Evolutionary conservation across 2,329 filamentous ascomycete genomes (phyloP).

Genomic region (Curvularia hawaiiensis): DNA sequence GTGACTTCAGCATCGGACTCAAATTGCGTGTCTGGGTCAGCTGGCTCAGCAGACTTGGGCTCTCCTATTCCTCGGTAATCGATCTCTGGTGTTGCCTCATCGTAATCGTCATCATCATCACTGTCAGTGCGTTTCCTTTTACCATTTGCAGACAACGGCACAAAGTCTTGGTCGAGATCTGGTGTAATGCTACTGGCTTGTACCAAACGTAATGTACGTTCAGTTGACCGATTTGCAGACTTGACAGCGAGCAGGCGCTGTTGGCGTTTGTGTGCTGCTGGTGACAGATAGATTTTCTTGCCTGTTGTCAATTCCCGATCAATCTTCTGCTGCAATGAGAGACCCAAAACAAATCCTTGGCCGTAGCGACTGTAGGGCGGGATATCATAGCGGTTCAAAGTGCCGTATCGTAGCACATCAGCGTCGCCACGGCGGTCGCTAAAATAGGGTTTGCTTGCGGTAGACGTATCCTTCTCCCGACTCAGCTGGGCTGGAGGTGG

Average conservation of each 20-base stretch:
- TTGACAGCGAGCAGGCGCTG: constrained; percentile 52
- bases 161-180: constrained; percentile 35
- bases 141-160: constrained; percentile 27
- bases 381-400: constrained; percentile 72
- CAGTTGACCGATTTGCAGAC: constrained; percentile 20
- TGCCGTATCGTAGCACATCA: constrained; percentile 75
- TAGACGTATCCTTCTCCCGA: constrained; percentile 2
- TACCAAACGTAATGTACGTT: constrained; percentile 40
- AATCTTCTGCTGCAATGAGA: constrained; percentile 64
- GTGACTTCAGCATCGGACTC: constrained; percentile 30
- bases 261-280: constrained; percentile 49
- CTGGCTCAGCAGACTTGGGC: constrained; percentile 12
- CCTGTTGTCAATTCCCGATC: constrained; percentile 67
- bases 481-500: constrained; percentile 38
- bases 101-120: constrained; percentile 26
- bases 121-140: constrained; percentile 31
- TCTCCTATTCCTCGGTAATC: constrained; percentile 50
- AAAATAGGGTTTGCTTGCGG: constrained; percentile 25
- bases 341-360: constrained; percentile 72
- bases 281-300: constrained; percentile 45
- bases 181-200: constrained; percentile 8
- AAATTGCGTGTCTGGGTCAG: constrained; percentile 47
- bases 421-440: constrained; percentile 76
- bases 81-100: constrained; percentile 6
- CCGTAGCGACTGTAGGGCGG: constrained; percentile 74